Percentiles rank a stretch among this genome's conserved stretches.
Evolutionary conservation across 805 yeast genomes (phyloP).

Genomic region (Schizosaccharomyces japonicus): DNA sequence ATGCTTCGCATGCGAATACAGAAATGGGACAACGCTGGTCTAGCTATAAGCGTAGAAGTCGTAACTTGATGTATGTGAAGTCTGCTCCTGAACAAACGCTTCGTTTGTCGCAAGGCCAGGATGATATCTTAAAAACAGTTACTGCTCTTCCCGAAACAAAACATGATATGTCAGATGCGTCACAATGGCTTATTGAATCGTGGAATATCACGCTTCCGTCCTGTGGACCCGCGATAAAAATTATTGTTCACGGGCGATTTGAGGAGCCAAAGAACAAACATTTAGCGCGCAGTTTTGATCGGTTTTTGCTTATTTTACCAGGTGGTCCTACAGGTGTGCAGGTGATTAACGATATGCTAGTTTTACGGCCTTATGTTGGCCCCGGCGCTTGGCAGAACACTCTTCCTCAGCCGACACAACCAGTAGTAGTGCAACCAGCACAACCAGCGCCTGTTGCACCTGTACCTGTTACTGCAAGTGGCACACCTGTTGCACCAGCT

Average conservation of each 20-base stretch:
- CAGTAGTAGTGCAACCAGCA: too few species aligned
- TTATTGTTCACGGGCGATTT: conserved; percentile 65
- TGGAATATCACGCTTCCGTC: conserved; percentile 18
- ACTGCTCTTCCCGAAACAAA: conserved; percentile 50
- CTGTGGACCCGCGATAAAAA: conserved; percentile 50
- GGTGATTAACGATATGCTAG: conserved; percentile 64
- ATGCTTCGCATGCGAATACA: conserved; percentile 4
- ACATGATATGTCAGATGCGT: conserved; percentile 46
- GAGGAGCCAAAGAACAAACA: conserved; percentile 12
- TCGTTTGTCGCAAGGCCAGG: conserved; percentile 45
- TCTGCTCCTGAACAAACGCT: conserved; percentile 25
- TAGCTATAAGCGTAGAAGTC: conserved; percentile 39
- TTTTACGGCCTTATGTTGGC: conserved; percentile 37
- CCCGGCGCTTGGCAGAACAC: conserved; percentile 40
- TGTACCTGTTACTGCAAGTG: neutral
- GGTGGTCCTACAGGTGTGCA: conserved; percentile 43
- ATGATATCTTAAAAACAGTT: conserved; percentile 37
- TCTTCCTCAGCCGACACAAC: too few species aligned
- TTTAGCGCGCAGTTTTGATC: conserved; percentile 56
- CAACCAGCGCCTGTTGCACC: too few species aligned
- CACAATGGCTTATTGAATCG: conserved; percentile 51
- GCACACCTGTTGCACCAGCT: neutral
- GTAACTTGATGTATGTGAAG: conserved; percentile 47
- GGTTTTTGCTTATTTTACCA: conserved; percentile 54
- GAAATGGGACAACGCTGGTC: conserved; percentile 14